These are phyloP conservation scores for Emergomyces pasteurianus DNA, from an alignment of 2,329 filamentous ascomycete genomes.

Conservation along the genomic window DNA sequence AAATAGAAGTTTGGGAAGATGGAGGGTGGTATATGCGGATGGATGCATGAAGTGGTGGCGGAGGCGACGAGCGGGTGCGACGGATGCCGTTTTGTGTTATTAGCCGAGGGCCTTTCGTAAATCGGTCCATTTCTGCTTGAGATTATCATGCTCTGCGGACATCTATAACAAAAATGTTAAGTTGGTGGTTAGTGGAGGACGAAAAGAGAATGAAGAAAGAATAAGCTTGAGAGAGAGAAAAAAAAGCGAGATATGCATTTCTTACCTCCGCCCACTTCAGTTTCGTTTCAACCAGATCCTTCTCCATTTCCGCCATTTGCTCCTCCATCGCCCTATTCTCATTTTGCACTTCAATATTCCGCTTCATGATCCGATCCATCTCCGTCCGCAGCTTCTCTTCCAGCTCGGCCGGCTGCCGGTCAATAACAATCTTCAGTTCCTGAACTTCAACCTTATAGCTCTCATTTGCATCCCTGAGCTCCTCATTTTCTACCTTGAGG, in stretches of 20 bases:
- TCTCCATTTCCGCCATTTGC: conserved; percentile 82
- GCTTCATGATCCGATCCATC: conserved; percentile 82
- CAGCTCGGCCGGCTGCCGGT: conserved; percentile 79
- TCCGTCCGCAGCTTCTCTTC: conserved; percentile 71
- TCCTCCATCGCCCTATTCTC: conserved; percentile 84
- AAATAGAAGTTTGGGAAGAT: neutral
- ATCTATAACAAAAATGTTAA: conserved; percentile 40
- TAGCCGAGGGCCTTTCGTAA: conserved; percentile 46
- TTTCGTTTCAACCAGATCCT: conserved; percentile 83
- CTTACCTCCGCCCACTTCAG: conserved; percentile 90
- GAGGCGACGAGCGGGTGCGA: too few species aligned
- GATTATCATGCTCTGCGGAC: conserved; percentile 55
- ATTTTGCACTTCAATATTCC: conserved; percentile 86
- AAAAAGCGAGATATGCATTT: conserved; percentile 10
- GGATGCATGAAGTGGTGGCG: neutral
- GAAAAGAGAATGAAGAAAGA: conserved; percentile 2
- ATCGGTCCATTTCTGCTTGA: conserved; percentile 67
- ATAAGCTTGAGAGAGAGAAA: neutral
- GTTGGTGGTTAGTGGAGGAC: neutral
- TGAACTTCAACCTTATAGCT: conserved; percentile 71
- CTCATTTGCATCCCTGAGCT: conserved; percentile 81
- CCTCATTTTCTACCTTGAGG: conserved; percentile 87
- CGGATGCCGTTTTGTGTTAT: conserved; percentile 1
- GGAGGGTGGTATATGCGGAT: neutral
- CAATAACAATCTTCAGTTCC: conserved; percentile 75